Evolutionary conservation across 1,284 basidiomycete species (phyloP).

Genomic region (Schizophyllum commune): DNA sequence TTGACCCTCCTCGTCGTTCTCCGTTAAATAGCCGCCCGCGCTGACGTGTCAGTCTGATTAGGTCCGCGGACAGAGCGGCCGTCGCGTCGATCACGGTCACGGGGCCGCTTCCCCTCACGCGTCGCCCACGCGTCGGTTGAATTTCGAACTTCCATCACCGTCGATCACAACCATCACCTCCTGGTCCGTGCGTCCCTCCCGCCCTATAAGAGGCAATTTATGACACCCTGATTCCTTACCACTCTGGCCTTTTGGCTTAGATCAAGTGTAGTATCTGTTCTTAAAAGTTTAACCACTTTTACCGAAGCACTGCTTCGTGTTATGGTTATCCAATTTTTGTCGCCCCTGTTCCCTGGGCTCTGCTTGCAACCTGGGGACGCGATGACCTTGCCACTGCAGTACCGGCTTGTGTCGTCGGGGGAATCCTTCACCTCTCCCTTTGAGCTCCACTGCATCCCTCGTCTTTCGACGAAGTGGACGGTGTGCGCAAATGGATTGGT

Average conservation of each 20-base stretch:
- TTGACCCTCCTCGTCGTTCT: neutral
- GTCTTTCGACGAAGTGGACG: slow-evolving; percentile 7
- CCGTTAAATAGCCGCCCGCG: neutral
- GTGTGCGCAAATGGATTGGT: neutral
- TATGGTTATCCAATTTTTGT: slow-evolving; percentile 44
- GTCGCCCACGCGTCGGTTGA: neutral
- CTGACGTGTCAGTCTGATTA: neutral
- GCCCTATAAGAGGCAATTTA: neutral
- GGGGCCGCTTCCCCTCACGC: neutral
- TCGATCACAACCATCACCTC: neutral
- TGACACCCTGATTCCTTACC: slow-evolving; percentile 29
- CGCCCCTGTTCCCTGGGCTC: slow-evolving; percentile 37
- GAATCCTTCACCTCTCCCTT: slow-evolving; percentile 25
- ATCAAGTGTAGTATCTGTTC: slow-evolving; percentile 84
- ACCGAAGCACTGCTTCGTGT: slow-evolving; percentile 23
- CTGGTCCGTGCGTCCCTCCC: neutral
- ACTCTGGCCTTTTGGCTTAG: slow-evolving; percentile 82
- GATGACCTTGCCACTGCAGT: slow-evolving; percentile 43
- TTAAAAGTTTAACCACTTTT: slow-evolving; percentile 56
- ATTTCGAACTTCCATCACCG: neutral
- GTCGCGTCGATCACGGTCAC: neutral
- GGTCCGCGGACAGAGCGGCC: neutral
- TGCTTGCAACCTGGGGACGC: slow-evolving; percentile 39
- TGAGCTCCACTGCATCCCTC: slow-evolving; percentile 16
- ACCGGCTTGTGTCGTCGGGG: slow-evolving; percentile 40